Conservation (phyloP, 1,284 basidiomycete genomes). For the Ustilago esculenta region DNA sequence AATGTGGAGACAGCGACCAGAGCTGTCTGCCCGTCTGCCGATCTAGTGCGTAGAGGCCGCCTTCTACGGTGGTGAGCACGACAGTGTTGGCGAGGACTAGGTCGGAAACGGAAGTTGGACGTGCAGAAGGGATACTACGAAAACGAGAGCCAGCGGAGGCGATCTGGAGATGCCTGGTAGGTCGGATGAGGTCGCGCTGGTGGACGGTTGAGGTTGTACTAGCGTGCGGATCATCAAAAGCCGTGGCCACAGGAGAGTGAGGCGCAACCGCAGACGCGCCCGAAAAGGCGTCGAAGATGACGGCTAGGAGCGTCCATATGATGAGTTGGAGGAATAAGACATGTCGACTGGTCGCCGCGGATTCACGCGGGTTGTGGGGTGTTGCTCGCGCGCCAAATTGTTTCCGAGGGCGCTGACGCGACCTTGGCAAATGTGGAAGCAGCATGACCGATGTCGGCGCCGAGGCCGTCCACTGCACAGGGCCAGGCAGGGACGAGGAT, state of each 20-base stretch:
- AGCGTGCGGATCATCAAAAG: constrained; percentile 13
- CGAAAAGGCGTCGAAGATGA: constrained; percentile 23
- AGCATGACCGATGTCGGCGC: constrained; percentile 24
- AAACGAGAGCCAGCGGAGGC: constrained; percentile 30
- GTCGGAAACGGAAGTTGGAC: constrained; percentile 62
- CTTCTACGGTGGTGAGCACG: constrained; percentile 87
- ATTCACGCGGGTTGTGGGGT: background rate
- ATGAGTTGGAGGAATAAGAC: constrained; percentile 35
- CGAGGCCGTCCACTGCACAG: constrained; percentile 16
- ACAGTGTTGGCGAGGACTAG: constrained; percentile 79
- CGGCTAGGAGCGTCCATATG: constrained; percentile 25
- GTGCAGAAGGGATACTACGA: constrained; percentile 17
- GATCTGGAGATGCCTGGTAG: constrained; percentile 14
- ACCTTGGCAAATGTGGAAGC: constrained; percentile 20
- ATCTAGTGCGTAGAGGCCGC: constrained; percentile 85
- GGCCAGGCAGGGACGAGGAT: background rate
- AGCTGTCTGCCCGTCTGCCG: constrained; percentile 74
- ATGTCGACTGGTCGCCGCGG: background rate
- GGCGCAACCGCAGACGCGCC: constrained; percentile 6
- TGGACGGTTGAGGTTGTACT: constrained; percentile 13
- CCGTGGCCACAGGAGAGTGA: background rate
- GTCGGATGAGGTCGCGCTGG: constrained; percentile 24
- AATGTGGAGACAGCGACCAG: constrained; percentile 52
- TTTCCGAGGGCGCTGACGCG: constrained; percentile 25
- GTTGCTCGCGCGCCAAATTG: background rate